A percentile compares a stretch with the other conserved stretches of the same genome.
Evolutionary conservation across 441 rosid species (phyloP).

Genomic region (Syzygium malaccense): DNA sequence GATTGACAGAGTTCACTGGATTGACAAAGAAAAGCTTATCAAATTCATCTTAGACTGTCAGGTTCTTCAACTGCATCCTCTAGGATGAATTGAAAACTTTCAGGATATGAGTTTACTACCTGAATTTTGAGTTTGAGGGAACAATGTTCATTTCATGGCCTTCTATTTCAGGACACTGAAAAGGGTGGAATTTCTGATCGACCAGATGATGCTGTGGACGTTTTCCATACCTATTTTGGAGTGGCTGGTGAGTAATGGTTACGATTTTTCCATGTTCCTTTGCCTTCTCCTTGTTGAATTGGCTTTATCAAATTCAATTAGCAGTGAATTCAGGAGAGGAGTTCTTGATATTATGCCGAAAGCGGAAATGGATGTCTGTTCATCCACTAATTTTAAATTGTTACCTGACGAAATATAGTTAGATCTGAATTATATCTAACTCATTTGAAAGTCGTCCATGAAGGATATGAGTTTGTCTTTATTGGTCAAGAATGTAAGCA

Average conservation of each 20-base stretch:
- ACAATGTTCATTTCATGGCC: background rate
- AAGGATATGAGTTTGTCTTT: background rate
- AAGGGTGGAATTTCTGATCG: constrained; percentile 91
- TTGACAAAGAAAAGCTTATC: constrained; percentile 68
- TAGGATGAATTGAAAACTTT: background rate
- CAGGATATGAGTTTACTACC: background rate
- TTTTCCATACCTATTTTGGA: constrained; percentile 91
- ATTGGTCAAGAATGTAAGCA: background rate
- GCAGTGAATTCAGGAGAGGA: background rate
- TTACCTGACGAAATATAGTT: background rate
- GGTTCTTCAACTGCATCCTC: constrained; percentile 26
- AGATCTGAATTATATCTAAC: background rate
- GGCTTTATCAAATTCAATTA: background rate
- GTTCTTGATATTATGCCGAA: background rate
- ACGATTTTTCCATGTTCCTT: background rate
- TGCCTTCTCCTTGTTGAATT: background rate
- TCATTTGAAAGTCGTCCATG: background rate
- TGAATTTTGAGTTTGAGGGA: background rate
- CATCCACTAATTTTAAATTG: background rate
- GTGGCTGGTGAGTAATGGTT: constrained; percentile 55
- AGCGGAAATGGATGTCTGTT: background rate
- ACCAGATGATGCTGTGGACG: constrained; percentile 92
- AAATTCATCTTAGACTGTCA: constrained; percentile 79
- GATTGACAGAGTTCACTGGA: constrained; percentile 91
- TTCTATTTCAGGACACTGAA: constrained; percentile 47